These are phyloP conservation scores for Trametes meyenii DNA, from an alignment of 768 basidiomycete genomes.

Conservation along the genomic window DNA sequence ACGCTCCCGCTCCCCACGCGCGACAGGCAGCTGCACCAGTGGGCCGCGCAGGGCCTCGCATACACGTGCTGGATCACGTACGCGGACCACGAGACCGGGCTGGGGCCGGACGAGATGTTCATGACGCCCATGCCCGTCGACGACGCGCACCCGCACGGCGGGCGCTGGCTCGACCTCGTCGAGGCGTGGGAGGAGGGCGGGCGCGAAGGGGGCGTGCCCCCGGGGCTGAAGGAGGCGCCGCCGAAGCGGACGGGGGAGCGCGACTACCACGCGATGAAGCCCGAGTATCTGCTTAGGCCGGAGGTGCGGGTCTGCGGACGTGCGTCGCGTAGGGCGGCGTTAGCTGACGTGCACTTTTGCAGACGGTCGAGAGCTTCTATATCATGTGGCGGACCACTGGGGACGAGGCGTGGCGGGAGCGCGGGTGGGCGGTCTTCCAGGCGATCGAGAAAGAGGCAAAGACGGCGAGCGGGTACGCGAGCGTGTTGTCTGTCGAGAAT, in stretches of 20 bases:
- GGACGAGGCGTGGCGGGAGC: slow-evolving; percentile 67
- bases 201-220: slow-evolving; percentile 43
- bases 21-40: slow-evolving; percentile 58
- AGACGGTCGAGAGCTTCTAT: slow-evolving; percentile 78
- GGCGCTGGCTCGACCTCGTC: slow-evolving; percentile 46
- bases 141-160: slow-evolving; percentile 14
- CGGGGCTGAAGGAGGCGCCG: slow-evolving; percentile 50
- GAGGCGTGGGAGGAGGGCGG: slow-evolving; percentile 42
- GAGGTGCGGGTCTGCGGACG: slow-evolving; percentile 73
- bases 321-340: slow-evolving; percentile 57
- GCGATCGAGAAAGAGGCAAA: slow-evolving; percentile 64
- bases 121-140: slow-evolving; percentile 18
- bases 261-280: slow-evolving; percentile 55
- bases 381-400: slow-evolving; percentile 73
- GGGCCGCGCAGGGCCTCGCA: slow-evolving; percentile 78
- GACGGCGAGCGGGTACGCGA: slow-evolving; percentile 64
- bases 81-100: slow-evolving; percentile 68
- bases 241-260: slow-evolving; percentile 33
- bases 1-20: slow-evolving; percentile 59
- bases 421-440: slow-evolving; percentile 73
- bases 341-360: slow-evolving; percentile 58
- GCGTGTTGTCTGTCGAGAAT: slow-evolving; percentile 51
- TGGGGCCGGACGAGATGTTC: slow-evolving; percentile 66
- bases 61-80: slow-evolving; percentile 75
- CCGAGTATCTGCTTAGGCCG: slow-evolving; percentile 63